Percentiles rank a stretch among this genome's conserved stretches.
phyloP scores from a whole-genome alignment of 2,329 filamentous ascomycete genomes.

The Curvularia lunata region DNA sequence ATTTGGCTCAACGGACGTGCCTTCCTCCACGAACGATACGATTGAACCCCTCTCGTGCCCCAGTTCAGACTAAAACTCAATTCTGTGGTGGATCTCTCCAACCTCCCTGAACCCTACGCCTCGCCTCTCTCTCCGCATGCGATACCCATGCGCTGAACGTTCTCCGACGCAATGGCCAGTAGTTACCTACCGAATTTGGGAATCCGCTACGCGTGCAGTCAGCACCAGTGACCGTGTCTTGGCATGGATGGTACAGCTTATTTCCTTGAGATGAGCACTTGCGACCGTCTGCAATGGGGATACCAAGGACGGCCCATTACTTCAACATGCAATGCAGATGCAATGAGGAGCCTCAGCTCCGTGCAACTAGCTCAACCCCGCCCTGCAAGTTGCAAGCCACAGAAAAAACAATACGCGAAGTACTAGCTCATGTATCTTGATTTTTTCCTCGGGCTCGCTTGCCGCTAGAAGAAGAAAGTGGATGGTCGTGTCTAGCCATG shows the following conservation, averaged over 20 bases:
- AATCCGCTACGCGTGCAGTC: neutral
- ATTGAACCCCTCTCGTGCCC: neutral
- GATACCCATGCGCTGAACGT: neutral
- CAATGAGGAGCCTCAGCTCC: neutral
- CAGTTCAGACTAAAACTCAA: neutral
- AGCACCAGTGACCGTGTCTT: neutral
- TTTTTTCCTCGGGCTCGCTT: neutral
- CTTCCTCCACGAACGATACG: neutral
- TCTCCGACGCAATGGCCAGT: neutral
- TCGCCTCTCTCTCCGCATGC: neutral
- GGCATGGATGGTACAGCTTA: neutral
- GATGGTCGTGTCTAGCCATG: neutral
- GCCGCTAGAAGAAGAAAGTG: neutral
- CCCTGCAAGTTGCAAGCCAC: neutral
- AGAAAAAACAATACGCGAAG: slow-evolving; percentile 18
- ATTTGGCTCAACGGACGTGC: neutral
- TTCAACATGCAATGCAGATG: neutral
- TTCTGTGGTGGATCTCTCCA: neutral
- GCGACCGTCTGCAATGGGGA: neutral
- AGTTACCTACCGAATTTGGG: neutral
- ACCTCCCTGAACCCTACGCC: neutral
- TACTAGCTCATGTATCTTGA: neutral
- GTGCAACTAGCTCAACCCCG: neutral
- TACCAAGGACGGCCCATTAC: neutral
- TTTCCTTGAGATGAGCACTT: neutral